Base-by-base conservation (phyloP, 2,329 filamentous ascomycete species). In the Elsinoe arachidis region DNA sequence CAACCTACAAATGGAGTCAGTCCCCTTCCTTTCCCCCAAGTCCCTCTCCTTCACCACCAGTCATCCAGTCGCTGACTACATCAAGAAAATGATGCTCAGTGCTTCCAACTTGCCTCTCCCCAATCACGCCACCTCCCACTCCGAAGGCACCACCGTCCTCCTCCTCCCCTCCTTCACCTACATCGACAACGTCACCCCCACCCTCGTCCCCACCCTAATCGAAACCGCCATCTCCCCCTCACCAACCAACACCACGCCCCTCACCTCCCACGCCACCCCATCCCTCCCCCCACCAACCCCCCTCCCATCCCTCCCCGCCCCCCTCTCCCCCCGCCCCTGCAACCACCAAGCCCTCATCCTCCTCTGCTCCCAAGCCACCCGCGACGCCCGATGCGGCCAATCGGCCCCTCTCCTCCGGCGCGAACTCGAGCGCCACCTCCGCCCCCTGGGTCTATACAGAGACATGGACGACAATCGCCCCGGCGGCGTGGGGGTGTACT, bases 401-500 rank as follows among this genome's bases (percentile, higher is more conserved):
- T 93, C 87, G 34, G 93, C 93, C 1, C 93, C 93, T 2, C 78
- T 99, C 2, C 77, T 97, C n/a, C 82, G 85, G 46, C 86, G 85
- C 66, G 93, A 97, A 73, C 82, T 99, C 56, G 90, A 96, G 75
- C 82, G 92, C 1, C 90, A 96, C 69, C 79, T 97, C 35, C 85
- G 90, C 0, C 87, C 88, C 1, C 76, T 95, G 11, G 91, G 90
- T 0, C 74, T 99, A 17, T 91, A 87, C 70, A 84, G 93, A 30
- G 92, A 97, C 68, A 74, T 93, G 47, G 84, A 95, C 68, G 93
- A 99, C 69, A 85, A 90, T 70, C 77, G 93, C 58, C 90, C 91
- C 0, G 92, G 92, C 10, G 93, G 93, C 11, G 92, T 96, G 5
- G 92, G 90, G 0, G 88, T 99, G 62, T 96, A 96, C 74, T 97